Conservation (phyloP, 805 yeast genomes). For the Saccharomycopsis microspora region DNA sequence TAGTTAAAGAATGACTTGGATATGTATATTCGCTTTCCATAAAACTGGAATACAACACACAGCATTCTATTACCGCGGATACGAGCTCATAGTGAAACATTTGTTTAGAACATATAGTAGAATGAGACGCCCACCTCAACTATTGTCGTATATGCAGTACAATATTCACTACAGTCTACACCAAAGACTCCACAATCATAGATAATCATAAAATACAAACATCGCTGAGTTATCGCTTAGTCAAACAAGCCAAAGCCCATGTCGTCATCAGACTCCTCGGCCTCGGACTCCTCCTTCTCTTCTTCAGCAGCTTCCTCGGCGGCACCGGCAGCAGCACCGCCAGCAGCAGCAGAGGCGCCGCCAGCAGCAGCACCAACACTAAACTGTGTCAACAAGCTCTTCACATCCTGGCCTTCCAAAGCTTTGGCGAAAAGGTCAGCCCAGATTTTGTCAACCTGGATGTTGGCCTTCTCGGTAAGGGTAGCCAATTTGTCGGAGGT, state of each 20-base stretch:
- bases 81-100: too few species aligned
- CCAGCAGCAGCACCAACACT: conserved; percentile 68
- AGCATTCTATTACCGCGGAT: too few species aligned
- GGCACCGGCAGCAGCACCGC: conserved; percentile 50
- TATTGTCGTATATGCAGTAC: too few species aligned
- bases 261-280: conserved; percentile 50
- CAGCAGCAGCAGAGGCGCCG: conserved; percentile 58
- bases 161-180: too few species aligned
- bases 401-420: conserved; percentile 71
- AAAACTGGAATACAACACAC: too few species aligned
- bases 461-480: conserved; percentile 73
- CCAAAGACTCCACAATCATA: too few species aligned
- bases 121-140: too few species aligned
- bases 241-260: conserved; percentile 95
- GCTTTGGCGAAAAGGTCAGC: conserved; percentile 86
- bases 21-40: too few species aligned
- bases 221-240: conserved; percentile 27
- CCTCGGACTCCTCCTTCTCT: conserved; percentile 42
- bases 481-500: conserved; percentile 73
- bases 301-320: conserved; percentile 56
- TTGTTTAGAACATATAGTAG: too few species aligned
- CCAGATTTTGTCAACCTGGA: conserved; percentile 74
- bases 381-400: conserved; percentile 60
- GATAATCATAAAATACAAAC: too few species aligned
- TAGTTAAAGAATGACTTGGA: too few species aligned